Evolutionary conservation across 116 monocot species (phyloP), one percentile per base, ranked within the genome.

Genomic region (Trichopus zeylanicus): DNA sequence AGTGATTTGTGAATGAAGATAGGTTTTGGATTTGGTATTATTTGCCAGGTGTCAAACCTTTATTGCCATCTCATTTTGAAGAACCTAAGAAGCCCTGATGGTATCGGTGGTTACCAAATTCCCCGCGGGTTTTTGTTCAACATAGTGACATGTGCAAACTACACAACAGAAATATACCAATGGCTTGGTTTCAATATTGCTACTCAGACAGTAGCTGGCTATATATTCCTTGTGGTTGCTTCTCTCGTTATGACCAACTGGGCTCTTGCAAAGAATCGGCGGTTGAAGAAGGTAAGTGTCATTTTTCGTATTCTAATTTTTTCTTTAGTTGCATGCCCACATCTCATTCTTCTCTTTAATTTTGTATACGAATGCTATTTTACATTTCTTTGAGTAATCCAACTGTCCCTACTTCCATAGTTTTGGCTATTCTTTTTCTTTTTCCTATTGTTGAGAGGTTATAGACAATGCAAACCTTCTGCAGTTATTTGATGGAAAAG

Each of bases 401-500:
- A 42, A n/a, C n/a, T n/a, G n/a, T 42, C 42, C 8, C 37, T n/a
- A 37, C 1, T 37, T 15, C 37, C 37, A 11, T 5, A 37, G 1
- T 15, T 37, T 37, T 37, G 8, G 37, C 37, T 37, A 11, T 38
- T 38, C 13, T 12, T 38, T 38, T 42, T 42, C n/a, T n/a, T n/a
- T n/a, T 16, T 15, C 6, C 15, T 11, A 37, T 37, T 3, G 37
- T n/a, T n/a, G n/a, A n/a, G n/a, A 37, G 12, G 8, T 37, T 37
- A 13, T 42, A 13, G n/a, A n/a, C n/a, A 13, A 42, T 42, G 8
- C 42, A 16, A n/a, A 6, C 5, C 51, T 34, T 28, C 27, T 79
- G 74, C 78, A 95, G 95, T 71, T 86, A 62, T 95, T 95, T 59
- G 95, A 95, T 65, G 95, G 95, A 29, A 95, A 89, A 70, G 95